phyloP scores from a whole-genome alignment of 2,329 filamentous ascomycete species.

The Scleromitrula shiraiana region DNA sequence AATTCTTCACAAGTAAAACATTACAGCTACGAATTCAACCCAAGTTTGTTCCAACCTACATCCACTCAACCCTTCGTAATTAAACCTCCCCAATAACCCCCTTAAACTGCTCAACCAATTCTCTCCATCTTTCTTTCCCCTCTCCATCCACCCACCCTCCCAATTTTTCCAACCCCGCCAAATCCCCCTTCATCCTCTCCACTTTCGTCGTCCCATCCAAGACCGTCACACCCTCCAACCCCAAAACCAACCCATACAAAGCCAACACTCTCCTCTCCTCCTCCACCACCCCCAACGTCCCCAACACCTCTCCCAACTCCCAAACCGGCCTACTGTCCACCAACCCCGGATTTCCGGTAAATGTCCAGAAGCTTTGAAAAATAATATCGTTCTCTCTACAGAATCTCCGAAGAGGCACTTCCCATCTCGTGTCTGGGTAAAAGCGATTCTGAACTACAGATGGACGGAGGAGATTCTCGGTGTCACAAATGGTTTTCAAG shows the following conservation, averaged over 20 bases:
- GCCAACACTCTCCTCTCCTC: slow-evolving; percentile 42
- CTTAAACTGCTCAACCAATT: slow-evolving; percentile 11
- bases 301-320: slow-evolving; percentile 36
- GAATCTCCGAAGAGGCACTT: slow-evolving; percentile 49
- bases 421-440: slow-evolving; percentile 27
- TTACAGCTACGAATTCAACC: no score
- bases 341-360: slow-evolving; percentile 49
- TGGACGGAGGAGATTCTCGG: neutral
- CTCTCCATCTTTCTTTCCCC: slow-evolving; percentile 42
- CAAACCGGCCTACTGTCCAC: slow-evolving; percentile 40
- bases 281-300: slow-evolving; percentile 32
- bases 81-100: neutral
- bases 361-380: slow-evolving; percentile 54
- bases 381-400: slow-evolving; percentile 44
- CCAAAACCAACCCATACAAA: slow-evolving; percentile 48
- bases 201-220: slow-evolving; percentile 49
- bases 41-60: no score
- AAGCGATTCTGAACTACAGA: neutral
- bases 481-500: neutral
- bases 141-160: slow-evolving; percentile 37
- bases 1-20: no score
- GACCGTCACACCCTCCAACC: slow-evolving; percentile 40
- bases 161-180: slow-evolving; percentile 36
- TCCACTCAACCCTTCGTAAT: no score
- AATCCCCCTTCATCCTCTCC: slow-evolving; percentile 44